phyloP scores from a whole-genome alignment of 768 basidiomycete species.

The Atractiella rhizophila region DNA sequence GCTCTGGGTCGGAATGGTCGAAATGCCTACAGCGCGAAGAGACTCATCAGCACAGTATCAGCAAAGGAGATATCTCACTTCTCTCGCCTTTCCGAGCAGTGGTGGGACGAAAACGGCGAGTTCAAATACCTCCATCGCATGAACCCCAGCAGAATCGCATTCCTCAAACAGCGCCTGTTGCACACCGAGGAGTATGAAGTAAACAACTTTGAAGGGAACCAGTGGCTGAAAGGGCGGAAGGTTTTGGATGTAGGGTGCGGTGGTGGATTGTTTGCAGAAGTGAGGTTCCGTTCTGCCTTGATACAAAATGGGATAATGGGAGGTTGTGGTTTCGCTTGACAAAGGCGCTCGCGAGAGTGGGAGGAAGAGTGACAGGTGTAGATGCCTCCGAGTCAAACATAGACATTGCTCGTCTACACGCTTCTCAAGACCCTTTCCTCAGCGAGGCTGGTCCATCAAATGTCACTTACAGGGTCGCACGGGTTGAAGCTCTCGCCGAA shows the following conservation, averaged over 20 bases:
- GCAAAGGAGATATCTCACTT: conserved; percentile 63
- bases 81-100: conserved; percentile 59
- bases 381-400: conserved; percentile 79
- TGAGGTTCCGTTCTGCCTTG: conserved; percentile 20
- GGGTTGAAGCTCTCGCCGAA: conserved; percentile 45
- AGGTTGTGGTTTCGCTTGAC: neutral
- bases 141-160: conserved; percentile 72
- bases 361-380: conserved; percentile 66
- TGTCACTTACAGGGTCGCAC: conserved; percentile 42
- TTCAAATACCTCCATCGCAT: conserved; percentile 69
- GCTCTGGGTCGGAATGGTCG: no score
- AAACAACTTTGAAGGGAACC: conserved; percentile 10
- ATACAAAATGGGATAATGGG: neutral
- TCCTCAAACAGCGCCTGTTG: conserved; percentile 30
- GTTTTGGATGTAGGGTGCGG: conserved; percentile 86
- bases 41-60: conserved; percentile 12
- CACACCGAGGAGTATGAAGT: conserved; percentile 12
- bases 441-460: conserved; percentile 1
- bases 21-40: no score
- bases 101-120: conserved; percentile 91
- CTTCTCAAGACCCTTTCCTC: conserved; percentile 43
- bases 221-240: conserved; percentile 36
- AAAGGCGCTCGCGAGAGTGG: conserved; percentile 63
- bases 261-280: conserved; percentile 78
- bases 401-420: conserved; percentile 56